A percentile compares a stretch with the other conserved stretches of the same genome.
phyloP scores from a whole-genome alignment of 768 basidiomycete species.

The Rhizopogon roseolus region DNA sequence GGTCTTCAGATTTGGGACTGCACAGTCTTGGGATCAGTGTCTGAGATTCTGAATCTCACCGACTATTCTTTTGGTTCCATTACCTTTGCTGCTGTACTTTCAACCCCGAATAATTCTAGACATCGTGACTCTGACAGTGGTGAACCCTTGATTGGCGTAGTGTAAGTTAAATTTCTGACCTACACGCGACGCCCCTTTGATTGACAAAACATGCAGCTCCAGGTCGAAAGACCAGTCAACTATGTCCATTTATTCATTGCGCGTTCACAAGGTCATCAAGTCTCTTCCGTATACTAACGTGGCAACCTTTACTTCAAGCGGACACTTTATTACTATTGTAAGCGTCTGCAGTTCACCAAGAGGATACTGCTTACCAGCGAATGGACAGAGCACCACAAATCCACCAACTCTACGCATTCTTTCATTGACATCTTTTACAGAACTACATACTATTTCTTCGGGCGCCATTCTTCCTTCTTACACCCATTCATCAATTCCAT shows the following conservation, averaged over 20 bases:
- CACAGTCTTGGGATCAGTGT: slow-evolving; percentile 42
- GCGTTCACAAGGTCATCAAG: slow-evolving; percentile 46
- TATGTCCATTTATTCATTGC: slow-evolving; percentile 43
- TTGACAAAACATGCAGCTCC: slow-evolving; percentile 16
- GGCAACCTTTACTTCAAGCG: slow-evolving; percentile 40
- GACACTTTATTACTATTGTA: slow-evolving; percentile 54
- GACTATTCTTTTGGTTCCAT: slow-evolving; percentile 29
- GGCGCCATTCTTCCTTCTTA: slow-evolving; percentile 39
- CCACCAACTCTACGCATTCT: slow-evolving; percentile 54
- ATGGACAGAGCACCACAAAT: slow-evolving; percentile 49
- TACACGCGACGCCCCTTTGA: background rate
- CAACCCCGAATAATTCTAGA: slow-evolving; percentile 19
- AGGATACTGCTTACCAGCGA: background rate
- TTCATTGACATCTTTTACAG: slow-evolving; percentile 48
- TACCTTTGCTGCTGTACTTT: slow-evolving; percentile 38
- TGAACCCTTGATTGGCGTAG: slow-evolving; percentile 30
- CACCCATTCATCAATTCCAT: slow-evolving; percentile 26
- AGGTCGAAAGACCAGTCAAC: slow-evolving; percentile 15
- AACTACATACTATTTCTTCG: slow-evolving; percentile 45
- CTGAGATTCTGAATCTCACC: slow-evolving; percentile 50
- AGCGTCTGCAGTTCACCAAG: slow-evolving; percentile 17
- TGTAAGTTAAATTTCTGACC: slow-evolving; percentile 21
- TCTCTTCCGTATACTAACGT: slow-evolving; percentile 38
- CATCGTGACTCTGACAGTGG: slow-evolving; percentile 26
- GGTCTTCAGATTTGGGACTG: slow-evolving; percentile 64